A percentile compares a stretch with the other conserved stretches of the same genome.
phyloP scores from a whole-genome alignment of 805 yeast species.

The Ogataea trehaloabstinens region DNA sequence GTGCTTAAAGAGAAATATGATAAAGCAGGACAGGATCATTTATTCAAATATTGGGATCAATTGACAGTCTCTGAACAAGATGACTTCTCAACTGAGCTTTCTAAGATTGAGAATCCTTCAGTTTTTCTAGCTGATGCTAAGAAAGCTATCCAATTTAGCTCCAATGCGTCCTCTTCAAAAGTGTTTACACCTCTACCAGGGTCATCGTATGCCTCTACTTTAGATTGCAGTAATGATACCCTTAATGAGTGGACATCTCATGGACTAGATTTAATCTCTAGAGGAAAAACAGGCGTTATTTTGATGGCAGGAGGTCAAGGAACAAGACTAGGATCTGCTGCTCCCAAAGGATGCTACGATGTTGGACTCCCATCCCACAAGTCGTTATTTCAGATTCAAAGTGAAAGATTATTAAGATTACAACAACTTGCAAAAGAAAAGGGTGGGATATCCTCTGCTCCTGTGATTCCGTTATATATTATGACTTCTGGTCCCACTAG shows the following conservation, averaged over 20 bases:
- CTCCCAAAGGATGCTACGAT: conserved; percentile 93
- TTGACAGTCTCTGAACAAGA: conserved; percentile 36
- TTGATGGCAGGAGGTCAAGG: conserved; percentile 99
- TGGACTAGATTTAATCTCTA: conserved; percentile 69
- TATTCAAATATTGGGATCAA: conserved; percentile 47
- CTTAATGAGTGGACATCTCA: conserved; percentile 29
- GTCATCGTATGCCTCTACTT: conserved; percentile 50
- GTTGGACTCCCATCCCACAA: conserved; percentile 81
- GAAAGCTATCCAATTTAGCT: conserved; percentile 43
- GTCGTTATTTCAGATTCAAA: conserved; percentile 88
- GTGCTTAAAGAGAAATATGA: conserved; percentile 28
- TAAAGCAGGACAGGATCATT: conserved; percentile 51
- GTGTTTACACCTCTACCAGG: conserved; percentile 51
- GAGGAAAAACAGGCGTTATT: conserved; percentile 80
- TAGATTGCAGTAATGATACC: conserved; percentile 31
- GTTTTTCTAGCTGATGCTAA: conserved; percentile 39
- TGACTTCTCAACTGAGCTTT: conserved; percentile 40
- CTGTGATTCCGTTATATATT: conserved; percentile 77
- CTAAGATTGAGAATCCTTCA: conserved; percentile 40
- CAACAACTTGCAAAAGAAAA: conserved; percentile 49
- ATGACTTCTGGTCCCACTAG: conserved; percentile 95
- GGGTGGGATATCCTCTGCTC: conserved; percentile 22
- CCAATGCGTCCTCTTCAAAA: conserved; percentile 19
- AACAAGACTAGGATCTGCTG: conserved; percentile 83
- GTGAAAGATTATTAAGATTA: conserved; percentile 72